These are phyloP conservation scores for Hevea brasiliensis DNA, from an alignment of 345 rosid species.

Conservation along the genomic window DNA sequence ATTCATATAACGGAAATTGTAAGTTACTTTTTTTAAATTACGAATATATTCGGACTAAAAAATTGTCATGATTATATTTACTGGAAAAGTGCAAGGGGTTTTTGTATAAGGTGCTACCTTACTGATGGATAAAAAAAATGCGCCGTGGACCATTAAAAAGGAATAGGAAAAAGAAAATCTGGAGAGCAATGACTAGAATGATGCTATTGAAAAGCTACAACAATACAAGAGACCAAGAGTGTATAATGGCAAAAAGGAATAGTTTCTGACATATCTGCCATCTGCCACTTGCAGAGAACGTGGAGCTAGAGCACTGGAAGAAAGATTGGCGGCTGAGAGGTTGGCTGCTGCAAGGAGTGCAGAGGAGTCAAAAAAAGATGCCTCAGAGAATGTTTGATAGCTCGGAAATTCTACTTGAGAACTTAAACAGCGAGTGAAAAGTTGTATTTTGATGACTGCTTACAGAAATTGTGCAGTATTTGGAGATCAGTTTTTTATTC, in stretches of 20 bases:
- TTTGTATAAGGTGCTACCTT: too few species aligned
- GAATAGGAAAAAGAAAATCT: neutral
- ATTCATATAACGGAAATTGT: too few species aligned
- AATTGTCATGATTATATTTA: neutral
- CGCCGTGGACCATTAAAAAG: too few species aligned
- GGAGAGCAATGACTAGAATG: neutral
- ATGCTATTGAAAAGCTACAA: neutral
- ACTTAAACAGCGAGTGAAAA: constrained; percentile 7
- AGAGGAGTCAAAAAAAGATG: constrained; percentile 59
- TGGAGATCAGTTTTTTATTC: constrained; percentile 22
- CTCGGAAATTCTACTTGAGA: constrained; percentile 3
- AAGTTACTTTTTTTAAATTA: neutral
- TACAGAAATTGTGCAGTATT: constrained; percentile 25
- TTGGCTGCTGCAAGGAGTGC: constrained; percentile 49
- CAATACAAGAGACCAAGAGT: neutral
- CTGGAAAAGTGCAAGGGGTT: too few species aligned
- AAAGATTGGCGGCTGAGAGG: constrained; percentile 83
- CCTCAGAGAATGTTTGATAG: constrained; percentile 57
- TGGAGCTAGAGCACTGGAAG: constrained; percentile 97
- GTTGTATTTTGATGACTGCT: constrained; percentile 15
- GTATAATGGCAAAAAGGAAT: neutral
- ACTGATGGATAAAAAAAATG: neutral
- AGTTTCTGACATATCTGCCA: neutral
- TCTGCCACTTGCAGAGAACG: constrained; percentile 69
- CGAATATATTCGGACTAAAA: neutral